Evolutionary conservation across 768 basidiomycete species (phyloP), one percentile per base, ranked within the genome.

Genomic region (Boletales sp.): DNA sequence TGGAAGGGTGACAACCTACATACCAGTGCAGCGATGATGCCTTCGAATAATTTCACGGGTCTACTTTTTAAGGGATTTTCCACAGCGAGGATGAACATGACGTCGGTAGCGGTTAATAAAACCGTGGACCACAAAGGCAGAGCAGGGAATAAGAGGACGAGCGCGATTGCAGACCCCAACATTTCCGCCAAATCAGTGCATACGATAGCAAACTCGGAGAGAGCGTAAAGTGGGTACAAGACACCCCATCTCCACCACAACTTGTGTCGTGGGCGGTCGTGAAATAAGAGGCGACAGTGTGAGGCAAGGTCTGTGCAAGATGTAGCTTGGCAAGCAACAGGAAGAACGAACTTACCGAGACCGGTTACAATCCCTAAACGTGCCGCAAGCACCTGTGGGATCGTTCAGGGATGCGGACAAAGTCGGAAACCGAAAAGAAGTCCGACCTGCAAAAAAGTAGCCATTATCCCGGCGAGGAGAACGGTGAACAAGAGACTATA

Each of bases 401-500:
- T 57, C 13, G 34, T 34, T 34, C 34, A 34, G 34, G 32, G 19
- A 42, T 35, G 35, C 24, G 40, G 21, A 0, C 30, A 8, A 30
- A 4, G 21, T n/a, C 19, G 13, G 32, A 13, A n/a, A 19, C 24
- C 2, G 30, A 39, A 29, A 15, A 53, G 40, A 5, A 11, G 15
- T 31, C 18, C 31, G 15, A 65, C 87, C 79, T 97, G 94, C 14
- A 94, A 74, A 54, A 89, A 82, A 2, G 87, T 85, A 14, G 90
- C 93, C 48, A 90, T 83, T 8, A 94, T 55, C 10, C 92, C 92
- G 2, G 94, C 74, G 17, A 97, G 65, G 7, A 97, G 76, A 11
- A 98, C 84, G 14, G 90, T 75, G 68, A 95, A 94, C 29, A 98
- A 78, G 13, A 94, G 75, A 52, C 79, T 80, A 69, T 95, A 97